Evolutionary conservation across 2,329 filamentous ascomycete genomes (phyloP).

Genomic region (Shiraia sp.): DNA sequence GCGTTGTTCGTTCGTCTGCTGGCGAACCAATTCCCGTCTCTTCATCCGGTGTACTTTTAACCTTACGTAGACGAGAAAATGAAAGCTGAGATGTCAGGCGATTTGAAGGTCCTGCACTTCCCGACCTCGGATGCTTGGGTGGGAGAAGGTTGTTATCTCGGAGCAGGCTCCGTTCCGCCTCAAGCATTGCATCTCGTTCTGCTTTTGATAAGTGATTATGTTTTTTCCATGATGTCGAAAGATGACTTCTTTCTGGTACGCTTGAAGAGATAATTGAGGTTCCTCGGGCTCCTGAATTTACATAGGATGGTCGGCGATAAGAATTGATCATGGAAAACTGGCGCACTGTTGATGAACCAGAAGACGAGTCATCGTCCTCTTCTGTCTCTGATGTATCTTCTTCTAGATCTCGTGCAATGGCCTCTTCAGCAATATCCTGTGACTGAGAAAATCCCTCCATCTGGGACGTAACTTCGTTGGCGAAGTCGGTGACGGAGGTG

Average conservation of each 20-base stretch:
- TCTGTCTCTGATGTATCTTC: slow-evolving; percentile 59
- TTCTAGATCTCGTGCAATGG: slow-evolving; percentile 44
- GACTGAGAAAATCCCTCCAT: slow-evolving; percentile 35
- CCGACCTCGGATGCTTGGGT: slow-evolving; percentile 52
- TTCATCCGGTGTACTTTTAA: slow-evolving; percentile 36
- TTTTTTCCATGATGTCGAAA: slow-evolving; percentile 28
- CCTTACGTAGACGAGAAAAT: slow-evolving; percentile 33
- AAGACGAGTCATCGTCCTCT: slow-evolving; percentile 44
- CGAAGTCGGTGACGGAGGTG: slow-evolving; percentile 19
- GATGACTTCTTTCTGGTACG: slow-evolving; percentile 43
- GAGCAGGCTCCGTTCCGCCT: slow-evolving; percentile 62
- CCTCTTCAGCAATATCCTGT: slow-evolving; percentile 41
- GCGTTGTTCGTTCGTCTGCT: slow-evolving; percentile 52
- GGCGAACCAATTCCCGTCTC: slow-evolving; percentile 25
- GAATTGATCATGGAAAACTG: slow-evolving; percentile 60
- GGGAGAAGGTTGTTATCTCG: slow-evolving; percentile 63
- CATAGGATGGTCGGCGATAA: slow-evolving; percentile 77
- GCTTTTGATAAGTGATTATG: slow-evolving; percentile 53
- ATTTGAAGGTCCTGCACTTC: slow-evolving; percentile 32
- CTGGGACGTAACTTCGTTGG: slow-evolving; percentile 32
- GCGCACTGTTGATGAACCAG: slow-evolving; percentile 51
- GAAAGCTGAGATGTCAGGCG: slow-evolving; percentile 34
- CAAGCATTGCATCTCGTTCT: slow-evolving; percentile 58
- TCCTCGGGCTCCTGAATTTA: slow-evolving; percentile 72
- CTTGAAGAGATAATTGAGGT: slow-evolving; percentile 68